Evolutionary conservation across 441 rosid genomes (phyloP), one percentile per base, ranked within the genome.

Genomic region (Manihot esculenta): DNA sequence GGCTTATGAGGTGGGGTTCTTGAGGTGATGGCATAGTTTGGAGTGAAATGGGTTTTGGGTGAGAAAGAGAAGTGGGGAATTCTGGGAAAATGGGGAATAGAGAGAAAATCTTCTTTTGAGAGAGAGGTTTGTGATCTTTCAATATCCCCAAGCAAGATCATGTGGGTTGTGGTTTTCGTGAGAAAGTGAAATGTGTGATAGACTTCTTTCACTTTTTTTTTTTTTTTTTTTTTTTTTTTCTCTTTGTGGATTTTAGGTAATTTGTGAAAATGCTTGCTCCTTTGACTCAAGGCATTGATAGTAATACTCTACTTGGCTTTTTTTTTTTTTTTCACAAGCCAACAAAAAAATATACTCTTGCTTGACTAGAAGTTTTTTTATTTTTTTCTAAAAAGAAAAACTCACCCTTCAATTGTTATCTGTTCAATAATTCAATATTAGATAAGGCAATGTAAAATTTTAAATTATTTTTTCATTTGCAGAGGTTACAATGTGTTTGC

Each of bases 161-260:
- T 88, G 88, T 88, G 92, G 89, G 79, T 69, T 81, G 85, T 86
- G 83, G 81, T 76, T 85, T 88, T 86, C 81, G 66, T 85, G 79
- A 82, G 89, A 86, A 88, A 90, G 91, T 74, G 86, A 84, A 68
- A n/a, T n/a, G 76, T 64, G 69, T 69, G 67, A 58, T 72, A 64
- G 75, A 76, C 79, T 79, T 74, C 47, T 66, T 68, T 74, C 59
- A 24, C 41, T 54, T 65, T n/a, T n/a, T n/a, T n/a, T n/a, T n/a
- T n/a, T n/a, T n/a, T n/a, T n/a, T 8, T 27, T 38, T 55, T 41
- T 68, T 64, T 60, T 69, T 53, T 8, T n/a, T 20, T 51, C 10
- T 30, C 33, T 21, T 65, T 48, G 73, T 83, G 44, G 64, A 60
- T 69, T 74, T 59, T 48, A 1, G 49, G 73, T n/a, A n/a, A n/a